Evolutionary conservation across 352 stramenopile species (phyloP).

Genomic region (Phytophthora tubulina): DNA sequence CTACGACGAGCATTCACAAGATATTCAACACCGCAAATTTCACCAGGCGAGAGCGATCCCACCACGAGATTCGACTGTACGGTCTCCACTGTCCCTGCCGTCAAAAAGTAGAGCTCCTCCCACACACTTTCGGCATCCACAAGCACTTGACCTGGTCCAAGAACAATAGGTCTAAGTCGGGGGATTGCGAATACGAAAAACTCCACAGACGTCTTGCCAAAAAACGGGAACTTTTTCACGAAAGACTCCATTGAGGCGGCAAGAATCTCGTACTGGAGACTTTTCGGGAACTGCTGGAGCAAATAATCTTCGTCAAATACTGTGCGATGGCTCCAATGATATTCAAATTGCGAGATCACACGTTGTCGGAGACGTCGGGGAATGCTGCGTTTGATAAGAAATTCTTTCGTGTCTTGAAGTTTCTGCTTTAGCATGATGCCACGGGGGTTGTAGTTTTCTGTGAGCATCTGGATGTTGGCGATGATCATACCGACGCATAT

Average conservation of each 20-base stretch:
- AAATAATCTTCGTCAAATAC: slow-evolving; percentile 82
- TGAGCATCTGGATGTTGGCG: slow-evolving; percentile 93
- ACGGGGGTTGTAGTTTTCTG: slow-evolving; percentile 91
- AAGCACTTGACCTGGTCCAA: slow-evolving; percentile 65
- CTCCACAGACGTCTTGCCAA: slow-evolving; percentile 76
- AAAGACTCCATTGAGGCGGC: slow-evolving; percentile 81
- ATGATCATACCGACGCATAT: slow-evolving; percentile 94
- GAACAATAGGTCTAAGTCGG: slow-evolving; percentile 66
- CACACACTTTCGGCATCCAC: slow-evolving; percentile 84
- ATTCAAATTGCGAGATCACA: slow-evolving; percentile 85
- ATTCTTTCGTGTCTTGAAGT: slow-evolving; percentile 84
- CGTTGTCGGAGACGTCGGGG: slow-evolving; percentile 69
- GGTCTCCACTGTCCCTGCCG: slow-evolving; percentile 62
- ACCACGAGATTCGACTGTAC: slow-evolving; percentile 70
- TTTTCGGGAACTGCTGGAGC: slow-evolving; percentile 72
- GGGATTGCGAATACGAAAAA: slow-evolving; percentile 82
- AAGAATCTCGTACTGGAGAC: slow-evolving; percentile 84
- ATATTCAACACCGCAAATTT: slow-evolving; percentile 86
- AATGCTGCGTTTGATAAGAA: slow-evolving; percentile 75
- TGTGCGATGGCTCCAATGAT: slow-evolving; percentile 75
- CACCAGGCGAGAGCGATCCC: slow-evolving; percentile 61
- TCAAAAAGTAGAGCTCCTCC: slow-evolving; percentile 86
- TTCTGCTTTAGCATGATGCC: slow-evolving; percentile 79
- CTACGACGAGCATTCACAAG: slow-evolving; percentile 59
- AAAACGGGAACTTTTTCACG: slow-evolving; percentile 81